Evolutionary conservation across 257 asterid genomes (phyloP).

Genomic region (Haberlea rhodopensis): DNA sequence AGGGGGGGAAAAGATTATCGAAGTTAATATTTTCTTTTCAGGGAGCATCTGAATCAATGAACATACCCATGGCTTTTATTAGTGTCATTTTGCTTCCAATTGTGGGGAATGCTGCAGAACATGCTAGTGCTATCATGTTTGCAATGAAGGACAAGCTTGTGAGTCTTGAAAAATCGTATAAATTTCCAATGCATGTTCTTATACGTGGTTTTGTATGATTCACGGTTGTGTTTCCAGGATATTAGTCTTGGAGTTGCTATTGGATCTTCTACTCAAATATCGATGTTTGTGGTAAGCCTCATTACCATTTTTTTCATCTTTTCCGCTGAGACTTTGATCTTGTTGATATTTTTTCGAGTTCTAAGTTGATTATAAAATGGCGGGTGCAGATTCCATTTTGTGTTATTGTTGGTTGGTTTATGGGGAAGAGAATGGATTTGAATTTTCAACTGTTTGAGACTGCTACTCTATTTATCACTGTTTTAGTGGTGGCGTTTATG

Average conservation of each 20-base stretch:
- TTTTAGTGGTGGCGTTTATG: slow-evolving; percentile 96
- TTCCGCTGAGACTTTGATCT: not conserved
- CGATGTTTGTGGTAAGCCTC: slow-evolving; percentile 90
- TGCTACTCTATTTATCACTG: slow-evolving; percentile 91
- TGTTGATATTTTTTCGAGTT: not conserved
- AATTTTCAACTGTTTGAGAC: slow-evolving; percentile 97
- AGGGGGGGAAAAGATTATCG: not conserved
- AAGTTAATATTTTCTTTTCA: slow-evolving; percentile 30
- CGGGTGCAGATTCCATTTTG: slow-evolving; percentile 92
- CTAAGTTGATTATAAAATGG: slow-evolving; percentile 3
- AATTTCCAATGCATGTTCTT: not conserved
- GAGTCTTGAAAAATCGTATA: slow-evolving; percentile 15
- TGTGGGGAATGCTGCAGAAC: slow-evolving; percentile 98
- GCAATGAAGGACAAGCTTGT: slow-evolving; percentile 82
- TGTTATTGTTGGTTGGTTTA: slow-evolving; percentile 91
- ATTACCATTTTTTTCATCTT: not conserved
- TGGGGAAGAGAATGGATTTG: slow-evolving; percentile 97
- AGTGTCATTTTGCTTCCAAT: slow-evolving; percentile 88
- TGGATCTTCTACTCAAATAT: slow-evolving; percentile 97
- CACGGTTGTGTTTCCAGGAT: not conserved
- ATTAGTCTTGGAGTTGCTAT: slow-evolving; percentile 72
- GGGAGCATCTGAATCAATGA: slow-evolving; percentile 81
- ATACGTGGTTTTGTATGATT: not conserved
- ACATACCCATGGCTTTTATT: slow-evolving; percentile 74
- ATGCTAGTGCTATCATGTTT: slow-evolving; percentile 98